Evolutionary conservation across 345 rosid genomes (phyloP), one percentile per base, ranked within the genome.

Genomic region (Combretum micranthum): DNA sequence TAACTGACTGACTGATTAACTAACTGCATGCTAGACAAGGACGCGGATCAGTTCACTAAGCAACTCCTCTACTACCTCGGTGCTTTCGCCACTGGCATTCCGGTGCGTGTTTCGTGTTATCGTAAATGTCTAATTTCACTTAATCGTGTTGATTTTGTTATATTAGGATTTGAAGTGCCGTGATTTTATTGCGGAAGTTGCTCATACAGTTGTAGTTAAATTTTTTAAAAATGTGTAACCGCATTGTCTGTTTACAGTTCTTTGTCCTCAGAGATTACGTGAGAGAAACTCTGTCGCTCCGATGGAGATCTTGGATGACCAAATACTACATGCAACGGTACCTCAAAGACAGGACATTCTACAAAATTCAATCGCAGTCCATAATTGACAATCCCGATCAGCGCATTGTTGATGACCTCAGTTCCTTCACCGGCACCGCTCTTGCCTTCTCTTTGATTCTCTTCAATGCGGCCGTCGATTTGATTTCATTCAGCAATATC

Each of bases 271-370:
- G 98, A 76, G 98, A 92, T 77, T 92, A 86, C 66, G 90, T 96
- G 2, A 84, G 78, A 60, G 98, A 92, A 64, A 78, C 72, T 42
- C 85, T 91, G 59, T 65, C 95, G 48, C 66, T 92, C 61, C 73
- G 98, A 68, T 92, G 98, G 98, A 83, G 98, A 67, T 83, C 93
- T 53, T 92, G 98, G 98, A 88, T 92, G 95, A 92, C 96, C 19
- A 80, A 76, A 51, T 76, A 83, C 69, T 92, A 86, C 82, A 80
- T 86, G 74, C 82, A 86, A 55, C 91, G 96, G 11, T 92, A 88
- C 69, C 68, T 92, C 57, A 78, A 75, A 39, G 69, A 83, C 65
- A 85, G 72, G 63, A 78, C 88, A 15, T 92, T 86, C 72, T 92
- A 92, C 81, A 88, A 85, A 60, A 92, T 92, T 55, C 98, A 92